Evolutionary conservation across 2,329 filamentous ascomycete species (phyloP).

Genomic region (Emergomyces orientalis): DNA sequence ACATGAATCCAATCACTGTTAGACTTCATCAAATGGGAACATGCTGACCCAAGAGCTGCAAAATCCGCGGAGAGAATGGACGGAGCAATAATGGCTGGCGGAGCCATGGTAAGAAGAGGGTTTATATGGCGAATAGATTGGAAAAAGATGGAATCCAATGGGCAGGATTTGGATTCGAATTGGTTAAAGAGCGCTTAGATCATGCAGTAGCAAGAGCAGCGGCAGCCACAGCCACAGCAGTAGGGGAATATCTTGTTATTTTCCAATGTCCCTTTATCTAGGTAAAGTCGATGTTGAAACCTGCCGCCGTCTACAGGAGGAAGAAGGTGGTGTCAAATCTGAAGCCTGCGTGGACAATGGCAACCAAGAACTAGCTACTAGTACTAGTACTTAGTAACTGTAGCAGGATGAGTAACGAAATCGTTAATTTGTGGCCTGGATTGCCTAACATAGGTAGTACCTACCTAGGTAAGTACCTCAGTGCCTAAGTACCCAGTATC

Average conservation of each 20-base stretch:
- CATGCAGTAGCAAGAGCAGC: not conserved
- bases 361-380: no score
- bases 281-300: no score
- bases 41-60: conserved; percentile 75
- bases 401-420: no score
- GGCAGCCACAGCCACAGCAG: not conserved
- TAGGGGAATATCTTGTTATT: not conserved
- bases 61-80: conserved; percentile 99
- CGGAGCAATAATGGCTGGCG: conserved; percentile 86
- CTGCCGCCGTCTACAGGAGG: no score
- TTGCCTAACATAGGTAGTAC: no score
- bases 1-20: conserved; percentile 91
- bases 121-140: not conserved
- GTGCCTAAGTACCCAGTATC: no score
- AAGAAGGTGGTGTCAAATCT: no score
- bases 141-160: not conserved
- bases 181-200: not conserved
- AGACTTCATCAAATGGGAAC: conserved; percentile 71
- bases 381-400: no score
- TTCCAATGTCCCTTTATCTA: no score
- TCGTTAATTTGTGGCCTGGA: no score
- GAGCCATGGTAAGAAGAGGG: conserved; percentile 56
- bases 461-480: no score
- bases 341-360: no score
- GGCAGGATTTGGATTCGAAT: not conserved